Evolutionary conservation across 352 stramenopile genomes (phyloP).

Genomic region (Pythium periplocum): DNA sequence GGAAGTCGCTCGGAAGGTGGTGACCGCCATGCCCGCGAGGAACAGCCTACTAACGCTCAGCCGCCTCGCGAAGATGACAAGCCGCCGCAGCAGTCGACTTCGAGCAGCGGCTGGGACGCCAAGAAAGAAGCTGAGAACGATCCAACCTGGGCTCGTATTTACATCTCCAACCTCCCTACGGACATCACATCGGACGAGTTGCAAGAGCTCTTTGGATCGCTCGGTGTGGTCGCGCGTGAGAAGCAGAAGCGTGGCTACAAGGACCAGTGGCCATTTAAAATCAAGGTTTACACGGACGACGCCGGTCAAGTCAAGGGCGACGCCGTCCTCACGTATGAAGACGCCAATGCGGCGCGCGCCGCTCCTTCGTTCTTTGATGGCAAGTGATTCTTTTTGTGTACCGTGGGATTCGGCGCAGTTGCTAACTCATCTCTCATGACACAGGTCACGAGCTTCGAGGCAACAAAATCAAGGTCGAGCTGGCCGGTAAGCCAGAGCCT

Average conservation of each 20-base stretch:
- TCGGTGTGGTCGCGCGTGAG: constrained; percentile 75
- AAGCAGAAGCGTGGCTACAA: constrained; percentile 87
- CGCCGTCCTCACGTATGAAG: constrained; percentile 82
- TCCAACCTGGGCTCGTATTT: constrained; percentile 80
- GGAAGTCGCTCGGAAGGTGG: constrained; percentile 3
- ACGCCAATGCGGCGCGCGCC: constrained; percentile 74
- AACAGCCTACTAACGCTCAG: constrained; percentile 3
- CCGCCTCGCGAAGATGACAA: constrained; percentile 7
- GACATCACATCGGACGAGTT: constrained; percentile 77
- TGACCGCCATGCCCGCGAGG: constrained; percentile 16
- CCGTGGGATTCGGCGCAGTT: background rate
- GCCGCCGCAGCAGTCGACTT: constrained; percentile 1
- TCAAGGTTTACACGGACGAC: constrained; percentile 85
- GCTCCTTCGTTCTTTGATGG: constrained; percentile 83
- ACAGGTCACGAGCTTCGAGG: constrained; percentile 66
- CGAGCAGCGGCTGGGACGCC: constrained; percentile 55
- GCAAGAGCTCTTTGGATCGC: constrained; percentile 80
- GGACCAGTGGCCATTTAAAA: constrained; percentile 89
- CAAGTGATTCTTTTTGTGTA: constrained; percentile 18
- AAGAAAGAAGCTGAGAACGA: constrained; percentile 77
- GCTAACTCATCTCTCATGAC: background rate
- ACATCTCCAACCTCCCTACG: constrained; percentile 79
- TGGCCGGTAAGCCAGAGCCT: constrained; percentile 77
- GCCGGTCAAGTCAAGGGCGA: constrained; percentile 72
- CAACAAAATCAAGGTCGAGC: constrained; percentile 83